Base-by-base conservation (phyloP, 2,329 filamentous ascomycete species). In the Mollisiaceae sp. region DNA sequence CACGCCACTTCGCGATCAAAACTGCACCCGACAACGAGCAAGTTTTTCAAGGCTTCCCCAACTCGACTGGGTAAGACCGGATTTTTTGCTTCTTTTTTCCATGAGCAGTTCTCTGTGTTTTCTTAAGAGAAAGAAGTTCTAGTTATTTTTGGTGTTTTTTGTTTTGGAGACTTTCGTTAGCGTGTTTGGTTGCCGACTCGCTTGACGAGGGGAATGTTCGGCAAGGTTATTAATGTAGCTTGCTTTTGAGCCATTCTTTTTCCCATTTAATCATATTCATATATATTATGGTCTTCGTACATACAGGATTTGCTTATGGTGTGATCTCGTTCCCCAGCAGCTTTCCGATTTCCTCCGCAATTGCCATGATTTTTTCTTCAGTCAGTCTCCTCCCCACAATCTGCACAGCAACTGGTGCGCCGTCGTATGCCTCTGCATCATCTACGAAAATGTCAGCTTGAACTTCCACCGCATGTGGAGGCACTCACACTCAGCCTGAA, bases 341-440 rank as follows among this genome's bases (percentile, higher is more conserved):
- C 39, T 71, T 74, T 3, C 74, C 75, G 62, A 79, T 70, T 36
- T 76, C 74, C 59, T 76, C 74, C 2, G 77, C 75, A 63, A 79
- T 75, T 15, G 73, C 75, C 72, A 78, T 72, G n/a, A 73, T 61
- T 62, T 65, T 73, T 64, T 75, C 73, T 35, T 75, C 72, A 4
- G 69, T 71, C 52, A 75, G 64, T 27, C 72, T 60, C 36, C 69
- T 64, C 20, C 73, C 73, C 22, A 75, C 55, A 54, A 75, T 66
- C 24, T 75, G 73, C 3, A 74, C 67, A 9, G 72, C 70, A 38
- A 74, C 71, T 8, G 73, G 73, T 27, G 71, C 72, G 18, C 72
- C 72, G 54, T 74, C 64, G 60, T 74, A 73, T 9, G 68, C 67
- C 8, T 70, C 71, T 2, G 69, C 59, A 45, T 74, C 73, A 69